Conservation (phyloP, 768 basidiomycete genomes). For the Ephemerocybe angulata region DNA sequence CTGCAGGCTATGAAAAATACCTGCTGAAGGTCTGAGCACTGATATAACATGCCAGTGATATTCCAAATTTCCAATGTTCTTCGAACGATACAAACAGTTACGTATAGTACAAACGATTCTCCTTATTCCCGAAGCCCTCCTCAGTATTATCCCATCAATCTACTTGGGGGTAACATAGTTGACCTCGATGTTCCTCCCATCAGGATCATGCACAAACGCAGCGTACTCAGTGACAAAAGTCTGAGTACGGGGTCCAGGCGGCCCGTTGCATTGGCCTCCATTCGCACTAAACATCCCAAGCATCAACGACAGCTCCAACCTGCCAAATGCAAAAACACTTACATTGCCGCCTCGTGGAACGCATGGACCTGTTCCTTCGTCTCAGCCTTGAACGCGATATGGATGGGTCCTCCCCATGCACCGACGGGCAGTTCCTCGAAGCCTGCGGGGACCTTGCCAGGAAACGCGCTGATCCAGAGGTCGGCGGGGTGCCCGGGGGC, state of each 20-base stretch:
- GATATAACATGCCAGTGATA: too few relatives aligned
- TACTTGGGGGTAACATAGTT: slow-evolving; percentile 19
- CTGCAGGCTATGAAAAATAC: too few relatives aligned
- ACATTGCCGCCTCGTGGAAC: slow-evolving; percentile 26
- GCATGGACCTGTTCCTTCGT: slow-evolving; percentile 21
- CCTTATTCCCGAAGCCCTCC: slow-evolving; percentile 10
- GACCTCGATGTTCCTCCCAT: slow-evolving; percentile 26
- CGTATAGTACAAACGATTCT: too few relatives aligned
- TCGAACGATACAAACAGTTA: too few relatives aligned
- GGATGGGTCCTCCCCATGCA: slow-evolving; percentile 14
- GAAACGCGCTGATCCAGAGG: slow-evolving; percentile 19
- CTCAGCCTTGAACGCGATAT: slow-evolving; percentile 22
- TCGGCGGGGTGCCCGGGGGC: slow-evolving; percentile 9
- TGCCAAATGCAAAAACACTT: not conserved
- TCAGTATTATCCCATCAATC: slow-evolving; percentile 14
- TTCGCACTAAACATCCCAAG: slow-evolving; percentile 12
- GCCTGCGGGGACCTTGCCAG: not conserved
- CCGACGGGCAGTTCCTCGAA: not conserved
- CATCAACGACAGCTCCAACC: not conserved
- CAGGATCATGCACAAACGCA: slow-evolving; percentile 24
- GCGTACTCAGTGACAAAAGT: slow-evolving; percentile 23
- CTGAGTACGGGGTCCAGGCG: slow-evolving; percentile 23
- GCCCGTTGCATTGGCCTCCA: slow-evolving; percentile 23
- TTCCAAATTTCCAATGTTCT: too few relatives aligned
- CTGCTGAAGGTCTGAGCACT: too few relatives aligned